Conservation (phyloP, 2,329 filamentous ascomycete genomes). For the Cryphonectria parasitica region DNA sequence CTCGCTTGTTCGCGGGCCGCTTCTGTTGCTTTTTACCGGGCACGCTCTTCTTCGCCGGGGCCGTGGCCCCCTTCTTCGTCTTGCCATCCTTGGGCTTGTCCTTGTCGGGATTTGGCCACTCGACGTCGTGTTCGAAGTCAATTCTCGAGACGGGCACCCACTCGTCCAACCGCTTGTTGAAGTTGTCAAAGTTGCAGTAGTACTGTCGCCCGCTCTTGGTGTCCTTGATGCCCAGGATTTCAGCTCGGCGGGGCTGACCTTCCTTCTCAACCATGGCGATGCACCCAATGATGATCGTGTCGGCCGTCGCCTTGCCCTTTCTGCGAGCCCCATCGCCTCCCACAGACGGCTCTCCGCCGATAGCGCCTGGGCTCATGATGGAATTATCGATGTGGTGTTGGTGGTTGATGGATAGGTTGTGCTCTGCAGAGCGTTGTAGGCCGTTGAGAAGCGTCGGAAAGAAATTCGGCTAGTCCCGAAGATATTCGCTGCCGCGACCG, state of each 20-base stretch:
- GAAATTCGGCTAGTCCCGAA: background rate
- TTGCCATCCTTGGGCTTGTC: conserved; percentile 75
- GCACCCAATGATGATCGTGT: conserved; percentile 70
- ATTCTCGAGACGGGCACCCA: conserved; percentile 86
- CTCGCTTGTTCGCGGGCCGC: conserved; percentile 53
- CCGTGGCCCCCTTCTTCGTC: conserved; percentile 69
- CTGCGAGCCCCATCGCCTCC: conserved; percentile 63
- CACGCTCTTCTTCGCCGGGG: conserved; percentile 58
- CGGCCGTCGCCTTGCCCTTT: conserved; percentile 82
- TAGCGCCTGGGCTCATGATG: conserved; percentile 59
- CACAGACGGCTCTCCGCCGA: conserved; percentile 56
- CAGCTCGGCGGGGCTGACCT: conserved; percentile 85
- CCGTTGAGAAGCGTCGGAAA: background rate
- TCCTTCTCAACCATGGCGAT: conserved; percentile 70
- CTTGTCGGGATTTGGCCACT: conserved; percentile 94
- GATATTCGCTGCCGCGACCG: no score
- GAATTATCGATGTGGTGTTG: conserved; percentile 32
- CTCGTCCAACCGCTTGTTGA: conserved; percentile 86
- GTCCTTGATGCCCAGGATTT: conserved; percentile 93
- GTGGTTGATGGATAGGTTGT: conserved; percentile 28
- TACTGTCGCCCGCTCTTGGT: conserved; percentile 87
- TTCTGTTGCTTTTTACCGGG: conserved; percentile 63
- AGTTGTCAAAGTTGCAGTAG: conserved; percentile 97
- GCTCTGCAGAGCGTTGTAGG: background rate
- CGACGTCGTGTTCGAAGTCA: conserved; percentile 86